These are phyloP conservation scores for Trametes elegans DNA, from an alignment of 768 basidiomycete species.

Conservation along the genomic window DNA sequence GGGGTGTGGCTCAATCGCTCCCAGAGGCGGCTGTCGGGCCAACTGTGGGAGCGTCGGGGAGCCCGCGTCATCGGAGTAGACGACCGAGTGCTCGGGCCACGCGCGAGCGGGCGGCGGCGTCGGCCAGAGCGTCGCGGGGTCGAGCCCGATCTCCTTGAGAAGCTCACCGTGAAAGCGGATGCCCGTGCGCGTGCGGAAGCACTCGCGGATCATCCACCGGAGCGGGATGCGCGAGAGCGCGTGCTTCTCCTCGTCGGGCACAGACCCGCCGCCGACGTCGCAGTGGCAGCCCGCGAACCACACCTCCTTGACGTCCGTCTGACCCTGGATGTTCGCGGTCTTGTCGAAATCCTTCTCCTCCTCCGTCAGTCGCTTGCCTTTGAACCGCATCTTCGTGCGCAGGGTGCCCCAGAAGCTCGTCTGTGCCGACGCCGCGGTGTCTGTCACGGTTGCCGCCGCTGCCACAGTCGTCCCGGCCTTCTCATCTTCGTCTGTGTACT, in stretches of 20 bases:
- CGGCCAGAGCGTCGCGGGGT: slow-evolving; percentile 29
- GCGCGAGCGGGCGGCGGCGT: slow-evolving; percentile 14
- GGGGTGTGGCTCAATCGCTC: no score
- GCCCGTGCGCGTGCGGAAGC: slow-evolving; percentile 45
- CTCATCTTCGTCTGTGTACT: background rate
- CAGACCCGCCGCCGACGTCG: slow-evolving; percentile 76
- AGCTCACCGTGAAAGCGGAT: slow-evolving; percentile 35
- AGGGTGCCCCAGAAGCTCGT: slow-evolving; percentile 11
- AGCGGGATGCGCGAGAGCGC: slow-evolving; percentile 69
- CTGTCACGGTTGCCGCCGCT: background rate
- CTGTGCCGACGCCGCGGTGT: background rate
- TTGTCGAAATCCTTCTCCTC: slow-evolving; percentile 40
- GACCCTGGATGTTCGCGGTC: slow-evolving; percentile 24
- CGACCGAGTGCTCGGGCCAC: slow-evolving; percentile 2
- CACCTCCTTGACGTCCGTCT: slow-evolving; percentile 70
- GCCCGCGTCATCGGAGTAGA: background rate
- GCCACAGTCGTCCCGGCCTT: background rate
- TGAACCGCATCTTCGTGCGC: slow-evolving; percentile 25
- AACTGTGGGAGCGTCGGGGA: background rate
- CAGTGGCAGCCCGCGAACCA: slow-evolving; percentile 80
- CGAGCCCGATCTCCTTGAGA: slow-evolving; percentile 33
- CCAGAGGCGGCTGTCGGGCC: background rate
- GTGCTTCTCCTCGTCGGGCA: slow-evolving; percentile 52
- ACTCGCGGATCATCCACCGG: slow-evolving; percentile 55
- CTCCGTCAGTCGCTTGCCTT: slow-evolving; percentile 26